Conservation (phyloP, 1,139 yeast genomes). For the Lodderomyces beijingensis region DNA sequence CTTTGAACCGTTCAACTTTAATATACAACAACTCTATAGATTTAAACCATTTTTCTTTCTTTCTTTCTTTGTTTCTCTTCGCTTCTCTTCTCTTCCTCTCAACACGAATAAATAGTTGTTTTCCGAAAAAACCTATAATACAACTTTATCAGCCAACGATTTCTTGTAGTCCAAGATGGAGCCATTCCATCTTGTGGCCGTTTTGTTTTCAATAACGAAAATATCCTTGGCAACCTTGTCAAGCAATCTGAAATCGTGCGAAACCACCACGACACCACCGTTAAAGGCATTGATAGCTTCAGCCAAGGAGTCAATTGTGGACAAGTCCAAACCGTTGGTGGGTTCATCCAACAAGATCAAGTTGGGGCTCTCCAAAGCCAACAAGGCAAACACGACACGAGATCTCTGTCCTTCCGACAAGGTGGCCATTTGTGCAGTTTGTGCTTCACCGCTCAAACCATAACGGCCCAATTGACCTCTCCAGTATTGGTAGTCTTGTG, state of each 20-base stretch:
- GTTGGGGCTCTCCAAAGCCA: constrained; percentile 94
- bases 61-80: no score
- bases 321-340: constrained; percentile 98
- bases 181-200: constrained; percentile 96
- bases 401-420: constrained; percentile 99
- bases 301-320: constrained; percentile 96
- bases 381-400: constrained; percentile 93
- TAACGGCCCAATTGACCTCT: constrained; percentile 97
- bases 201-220: constrained; percentile 89
- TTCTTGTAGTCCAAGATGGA: constrained; percentile 87
- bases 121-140: constrained; percentile 18
- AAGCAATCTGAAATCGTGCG: constrained; percentile 97
- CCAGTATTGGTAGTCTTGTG: constrained; percentile 99
- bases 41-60: no score
- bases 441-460: constrained; percentile 98
- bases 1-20: no score
- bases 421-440: constrained; percentile 98
- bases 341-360: constrained; percentile 96
- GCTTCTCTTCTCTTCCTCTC: no score
- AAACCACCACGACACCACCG: constrained; percentile 98
- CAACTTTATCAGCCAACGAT: constrained; percentile 85
- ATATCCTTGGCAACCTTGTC: constrained; percentile 98
- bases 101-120: no score
- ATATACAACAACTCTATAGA: no score
- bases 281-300: constrained; percentile 90